These are phyloP conservation scores for Silene coronaria DNA, from an alignment of 179 eudicot genomes.

Conservation along the genomic window DNA sequence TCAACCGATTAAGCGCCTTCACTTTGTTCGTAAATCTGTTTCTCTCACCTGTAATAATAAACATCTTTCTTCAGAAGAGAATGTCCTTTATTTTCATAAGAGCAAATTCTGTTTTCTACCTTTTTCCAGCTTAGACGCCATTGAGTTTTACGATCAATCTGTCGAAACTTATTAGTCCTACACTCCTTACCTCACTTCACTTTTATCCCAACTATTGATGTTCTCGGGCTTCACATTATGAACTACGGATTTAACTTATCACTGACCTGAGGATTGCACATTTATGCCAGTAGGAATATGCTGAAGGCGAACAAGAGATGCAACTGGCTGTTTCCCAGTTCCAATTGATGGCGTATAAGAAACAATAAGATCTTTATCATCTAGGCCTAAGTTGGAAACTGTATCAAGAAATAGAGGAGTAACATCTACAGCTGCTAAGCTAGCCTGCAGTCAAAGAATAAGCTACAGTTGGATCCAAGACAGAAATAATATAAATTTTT, in stretches of 20 bases:
- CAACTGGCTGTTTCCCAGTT: conserved; percentile 24
- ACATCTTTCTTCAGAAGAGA: neutral
- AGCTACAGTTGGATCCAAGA: conserved; percentile 1
- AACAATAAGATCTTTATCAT: conserved; percentile 50
- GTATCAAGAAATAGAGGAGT: conserved; percentile 69
- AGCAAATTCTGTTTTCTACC: no score
- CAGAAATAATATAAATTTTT: no score
- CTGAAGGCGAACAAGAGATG: conserved; percentile 37
- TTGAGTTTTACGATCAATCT: no score
- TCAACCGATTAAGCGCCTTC: conserved; percentile 78
- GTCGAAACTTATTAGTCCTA: no score
- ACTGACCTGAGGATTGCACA: conserved; percentile 66
- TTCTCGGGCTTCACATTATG: neutral
- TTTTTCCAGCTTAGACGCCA: no score
- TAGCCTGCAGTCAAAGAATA: conserved; percentile 38
- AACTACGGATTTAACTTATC: neutral
- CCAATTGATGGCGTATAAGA: conserved; percentile 32
- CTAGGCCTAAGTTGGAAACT: conserved; percentile 42
- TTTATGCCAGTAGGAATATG: conserved; percentile 74
- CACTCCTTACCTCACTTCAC: no score
- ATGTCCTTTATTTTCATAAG: no score
- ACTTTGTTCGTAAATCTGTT: conserved; percentile 68
- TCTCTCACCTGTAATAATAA: conserved; percentile 60
- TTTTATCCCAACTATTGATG: no score
- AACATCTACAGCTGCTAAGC: conserved; percentile 64